These are phyloP conservation scores for Russula olivacea DNA, from an alignment of 768 basidiomycete species.

Conservation along the genomic window DNA sequence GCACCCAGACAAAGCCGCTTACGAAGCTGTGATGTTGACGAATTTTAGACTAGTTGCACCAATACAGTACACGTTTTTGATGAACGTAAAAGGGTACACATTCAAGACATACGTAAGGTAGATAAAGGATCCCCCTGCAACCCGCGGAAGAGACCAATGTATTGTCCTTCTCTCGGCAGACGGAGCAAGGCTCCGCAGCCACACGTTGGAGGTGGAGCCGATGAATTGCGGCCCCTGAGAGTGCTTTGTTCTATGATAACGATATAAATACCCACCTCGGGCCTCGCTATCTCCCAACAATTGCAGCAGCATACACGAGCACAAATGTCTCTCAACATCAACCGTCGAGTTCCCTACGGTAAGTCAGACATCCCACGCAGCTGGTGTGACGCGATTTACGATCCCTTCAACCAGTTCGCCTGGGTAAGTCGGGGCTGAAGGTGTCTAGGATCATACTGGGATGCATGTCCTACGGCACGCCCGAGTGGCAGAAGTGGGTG, in stretches of 20 bases:
- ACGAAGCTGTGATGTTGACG: neutral
- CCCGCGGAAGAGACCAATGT: neutral
- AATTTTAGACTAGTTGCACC: neutral
- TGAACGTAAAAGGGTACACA: neutral
- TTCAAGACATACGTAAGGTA: neutral
- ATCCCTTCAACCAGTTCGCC: conserved; percentile 24
- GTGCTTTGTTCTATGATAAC: neutral
- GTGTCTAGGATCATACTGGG: conserved; percentile 34
- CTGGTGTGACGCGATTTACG: neutral
- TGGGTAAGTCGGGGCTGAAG: conserved; percentile 31
- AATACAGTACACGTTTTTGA: neutral
- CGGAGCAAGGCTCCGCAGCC: neutral
- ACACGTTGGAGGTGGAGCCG: neutral
- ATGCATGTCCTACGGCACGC: conserved; percentile 32
- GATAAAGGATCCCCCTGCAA: neutral
- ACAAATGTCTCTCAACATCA: conserved; percentile 12
- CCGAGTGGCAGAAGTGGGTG: conserved; percentile 36
- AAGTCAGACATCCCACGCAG: neutral
- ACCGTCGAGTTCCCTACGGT: conserved; percentile 14
- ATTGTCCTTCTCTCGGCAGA: neutral
- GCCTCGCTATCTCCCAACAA: neutral
- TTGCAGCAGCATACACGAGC: neutral
- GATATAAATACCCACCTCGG: neutral
- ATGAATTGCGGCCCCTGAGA: neutral
- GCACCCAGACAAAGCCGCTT: neutral